Evolutionary conservation across 2,329 filamentous ascomycete species (phyloP).

Genomic region (Helotiales sp.): DNA sequence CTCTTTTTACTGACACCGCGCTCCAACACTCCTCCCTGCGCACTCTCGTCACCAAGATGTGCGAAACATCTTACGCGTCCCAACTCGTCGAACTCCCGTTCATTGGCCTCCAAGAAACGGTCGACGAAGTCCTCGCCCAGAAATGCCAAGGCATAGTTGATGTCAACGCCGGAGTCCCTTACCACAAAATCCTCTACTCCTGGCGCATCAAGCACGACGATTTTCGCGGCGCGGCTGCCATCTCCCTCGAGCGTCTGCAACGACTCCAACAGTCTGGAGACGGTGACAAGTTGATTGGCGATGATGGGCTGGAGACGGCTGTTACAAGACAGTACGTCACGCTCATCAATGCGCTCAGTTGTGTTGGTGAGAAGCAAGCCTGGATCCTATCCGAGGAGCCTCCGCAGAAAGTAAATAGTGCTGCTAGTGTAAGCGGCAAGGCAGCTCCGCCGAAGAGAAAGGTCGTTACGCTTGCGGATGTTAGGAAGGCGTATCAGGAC

Average conservation of each 20-base stretch:
- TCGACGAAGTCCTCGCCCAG: constrained; percentile 78
- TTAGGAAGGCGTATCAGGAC: constrained; percentile 86
- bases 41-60: constrained; percentile 72
- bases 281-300: constrained; percentile 56
- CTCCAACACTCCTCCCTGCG: constrained; percentile 75
- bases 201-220: constrained; percentile 88
- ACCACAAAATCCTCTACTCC: constrained; percentile 88
- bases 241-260: constrained; percentile 67
- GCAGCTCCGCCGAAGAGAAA: constrained; percentile 59
- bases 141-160: constrained; percentile 73
- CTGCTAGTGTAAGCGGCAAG: constrained; percentile 34
- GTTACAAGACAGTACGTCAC: constrained; percentile 81
- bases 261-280: constrained; percentile 64
- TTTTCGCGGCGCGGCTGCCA: constrained; percentile 77
- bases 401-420: constrained; percentile 44
- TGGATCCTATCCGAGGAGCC: constrained; percentile 71
- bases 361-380: constrained; percentile 79
- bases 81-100: constrained; percentile 80
- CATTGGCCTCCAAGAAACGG: constrained; percentile 73
- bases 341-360: constrained; percentile 90
- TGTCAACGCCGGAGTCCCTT: constrained; percentile 68
- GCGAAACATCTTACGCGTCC: constrained; percentile 66
- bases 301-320: constrained; percentile 64
- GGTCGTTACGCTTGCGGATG: constrained; percentile 83
- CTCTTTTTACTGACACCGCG: constrained; percentile 72